Conservation (phyloP, 169 alveolate species). For the Babesia bovis region DNA sequence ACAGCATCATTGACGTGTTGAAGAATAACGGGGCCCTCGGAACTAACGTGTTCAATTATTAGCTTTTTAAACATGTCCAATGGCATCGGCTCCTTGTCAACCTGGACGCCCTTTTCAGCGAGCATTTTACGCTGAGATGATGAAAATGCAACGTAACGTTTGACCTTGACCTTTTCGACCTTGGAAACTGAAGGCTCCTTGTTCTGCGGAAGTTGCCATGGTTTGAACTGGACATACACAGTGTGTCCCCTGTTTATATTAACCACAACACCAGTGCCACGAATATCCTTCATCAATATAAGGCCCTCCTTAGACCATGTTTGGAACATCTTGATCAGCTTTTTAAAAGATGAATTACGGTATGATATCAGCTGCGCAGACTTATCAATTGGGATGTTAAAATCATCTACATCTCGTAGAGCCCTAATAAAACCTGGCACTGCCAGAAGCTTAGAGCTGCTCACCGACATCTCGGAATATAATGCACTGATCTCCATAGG, state of each 20-base stretch:
- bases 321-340: conserved; percentile 60
- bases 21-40: conserved; percentile 8
- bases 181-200: conserved; percentile 1
- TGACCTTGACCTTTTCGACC: conserved; percentile 18
- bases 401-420: conserved; percentile 37
- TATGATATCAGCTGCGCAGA: conserved; percentile 12
- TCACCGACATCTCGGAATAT: conserved; percentile 60
- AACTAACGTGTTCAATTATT: conserved; percentile 16
- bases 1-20: conserved; percentile 9
- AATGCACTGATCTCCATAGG: conserved; percentile 70
- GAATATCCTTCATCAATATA: conserved; percentile 50
- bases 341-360: conserved; percentile 60
- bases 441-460: conserved; percentile 31
- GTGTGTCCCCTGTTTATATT: conserved; percentile 25
- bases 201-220: not conserved
- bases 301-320: conserved; percentile 57
- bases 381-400: not conserved
- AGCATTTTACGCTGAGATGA: conserved; percentile 14
- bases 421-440: conserved; percentile 34
- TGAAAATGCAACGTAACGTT: conserved; percentile 19
- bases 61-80: conserved; percentile 35
- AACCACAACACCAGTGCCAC: conserved; percentile 58
- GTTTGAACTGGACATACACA: not conserved
- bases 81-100: conserved; percentile 51
- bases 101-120: conserved; percentile 30